Evolutionary conservation across 2,329 filamentous ascomycete species (phyloP).

Genomic region (Thelonectria discophora): DNA sequence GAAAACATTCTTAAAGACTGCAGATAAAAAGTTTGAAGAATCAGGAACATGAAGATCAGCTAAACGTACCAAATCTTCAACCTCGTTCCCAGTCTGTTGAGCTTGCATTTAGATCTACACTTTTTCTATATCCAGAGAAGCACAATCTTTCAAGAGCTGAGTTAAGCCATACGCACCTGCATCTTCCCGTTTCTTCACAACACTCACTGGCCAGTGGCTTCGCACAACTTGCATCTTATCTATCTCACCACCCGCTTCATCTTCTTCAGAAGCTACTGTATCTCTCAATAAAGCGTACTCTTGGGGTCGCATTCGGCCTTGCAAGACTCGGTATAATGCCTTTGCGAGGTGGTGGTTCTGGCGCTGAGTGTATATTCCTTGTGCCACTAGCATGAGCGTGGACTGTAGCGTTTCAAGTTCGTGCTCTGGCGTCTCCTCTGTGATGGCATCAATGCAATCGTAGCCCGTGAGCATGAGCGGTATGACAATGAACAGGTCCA

Average conservation of each 20-base stretch:
- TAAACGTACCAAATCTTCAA: too few relatives aligned
- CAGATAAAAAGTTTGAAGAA: too few relatives aligned
- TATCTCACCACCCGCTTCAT: slow-evolving; percentile 29
- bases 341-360: slow-evolving; percentile 47
- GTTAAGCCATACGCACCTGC: too few relatives aligned
- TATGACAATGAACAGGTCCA: slow-evolving; percentile 45
- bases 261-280: slow-evolving; percentile 31
- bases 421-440: slow-evolving; percentile 5
- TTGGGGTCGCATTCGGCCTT: slow-evolving; percentile 45
- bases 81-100: too few relatives aligned
- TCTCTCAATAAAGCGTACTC: slow-evolving; percentile 35
- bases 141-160: too few relatives aligned
- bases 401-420: slow-evolving; percentile 44
- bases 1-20: too few relatives aligned
- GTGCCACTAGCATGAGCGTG: slow-evolving; percentile 46
- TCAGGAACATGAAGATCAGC: too few relatives aligned
- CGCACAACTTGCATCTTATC: slow-evolving; percentile 38
- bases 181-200: slow-evolving; percentile 43
- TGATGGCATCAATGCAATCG: slow-evolving; percentile 42
- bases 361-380: slow-evolving; percentile 47
- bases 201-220: slow-evolving; percentile 46
- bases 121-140: too few relatives aligned
- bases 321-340: slow-evolving; percentile 46
- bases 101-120: too few relatives aligned
- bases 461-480: slow-evolving; percentile 45